Base-by-base conservation (phyloP, 1,284 basidiomycete species). In the Apiotrichum gracile region DNA sequence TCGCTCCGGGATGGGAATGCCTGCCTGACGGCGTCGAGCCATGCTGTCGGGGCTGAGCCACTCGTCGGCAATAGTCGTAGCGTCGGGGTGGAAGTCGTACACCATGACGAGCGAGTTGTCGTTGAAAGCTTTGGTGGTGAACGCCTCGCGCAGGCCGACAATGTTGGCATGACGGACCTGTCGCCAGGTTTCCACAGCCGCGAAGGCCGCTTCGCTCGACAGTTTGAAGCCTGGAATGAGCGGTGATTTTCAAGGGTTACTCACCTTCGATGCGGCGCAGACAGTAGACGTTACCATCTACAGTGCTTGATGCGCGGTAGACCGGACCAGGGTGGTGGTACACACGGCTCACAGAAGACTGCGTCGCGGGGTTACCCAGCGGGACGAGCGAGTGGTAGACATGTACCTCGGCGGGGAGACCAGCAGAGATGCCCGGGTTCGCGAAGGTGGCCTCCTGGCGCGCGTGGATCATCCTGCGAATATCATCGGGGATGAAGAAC, bases 91-190 rank as follows among this genome's bases (percentile, higher is more conserved):
- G 70, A 91, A 97, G 53, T 91, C 85, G 70, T 94, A 96, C 1
- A 88, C 90, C 41, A 98, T 86, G 40, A 98, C 85, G 37, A 99
- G 82, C 10, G 94, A 97, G 63, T 85, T 86, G 70, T 97, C 96
- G 55, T 85, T 85, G 74, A 98, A 99, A 0, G 89, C 85, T 39
- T 87, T 82, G 0, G 93, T 96, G 0, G 96, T 97, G 76, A 98
- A 98, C 0, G 94, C 96, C 73, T 98, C 96, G 43, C 84, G 82
- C 9, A 97, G 79, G 19, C 83, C 78, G 25, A 96, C 84, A 59
- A 99, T 87, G 64, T 83, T 85, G 0, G 96, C 92, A 77, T 98
- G 93, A 19, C 80, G 81, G 55, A 97, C 80, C 48, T 83, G 81
- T 2, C 85, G 83, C 96, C 96, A 99, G 19, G 85, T 78, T 64